Base-by-base conservation (phyloP, 257 asterid species). In the Marsdenia floribunda region DNA sequence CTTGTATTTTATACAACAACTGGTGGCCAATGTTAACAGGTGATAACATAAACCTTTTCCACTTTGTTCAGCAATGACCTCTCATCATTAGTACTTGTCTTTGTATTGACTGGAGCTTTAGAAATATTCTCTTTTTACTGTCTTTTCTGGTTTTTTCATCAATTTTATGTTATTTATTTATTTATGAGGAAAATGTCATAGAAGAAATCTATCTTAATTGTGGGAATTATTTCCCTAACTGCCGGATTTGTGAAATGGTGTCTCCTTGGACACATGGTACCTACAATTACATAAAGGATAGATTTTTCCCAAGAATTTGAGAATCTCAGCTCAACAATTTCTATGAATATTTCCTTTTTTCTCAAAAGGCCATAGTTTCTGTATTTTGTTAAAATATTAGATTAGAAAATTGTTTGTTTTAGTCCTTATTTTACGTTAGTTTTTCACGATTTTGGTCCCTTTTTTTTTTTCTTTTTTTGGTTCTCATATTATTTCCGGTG, bases 11-110 rank as follows among this genome's bases (percentile, higher is more conserved):
- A 55, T 93, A 90, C 85, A 81, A 88, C 78, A 91, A 93, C 80
- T 93, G 98, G 98, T 91, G 98, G 98, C 97, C 98, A 44, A 93
- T 93, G 98, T 81, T 93, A 82, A 85, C 98, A 87, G 97, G 98
- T 93, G 69, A 29, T 22, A 22, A 47, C 38, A 18, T 18, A 37
- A 18, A 38, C 16, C 26, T 18, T 65, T 19, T 18, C 49, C 6
- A 38, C 14, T 65, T 38, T 63, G 46, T 63, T 61, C 16, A 61
- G 15, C 16, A 29, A 15, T 75, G 9, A 50, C 46, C 42, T 29
- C 33, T 29, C n/a, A 37, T 50, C 37, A 40, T 70, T 13, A 5
- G 37, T 22, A 53, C 33, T 40, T 38, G 18, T 49, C 49, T 3
- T 21, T 7, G 24, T 53, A 38, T 22, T 14, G 15, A 68, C 22